These are phyloP conservation scores for Picochlorum costavermella DNA, from an alignment of 139 green algal species.

Conservation along the genomic window DNA sequence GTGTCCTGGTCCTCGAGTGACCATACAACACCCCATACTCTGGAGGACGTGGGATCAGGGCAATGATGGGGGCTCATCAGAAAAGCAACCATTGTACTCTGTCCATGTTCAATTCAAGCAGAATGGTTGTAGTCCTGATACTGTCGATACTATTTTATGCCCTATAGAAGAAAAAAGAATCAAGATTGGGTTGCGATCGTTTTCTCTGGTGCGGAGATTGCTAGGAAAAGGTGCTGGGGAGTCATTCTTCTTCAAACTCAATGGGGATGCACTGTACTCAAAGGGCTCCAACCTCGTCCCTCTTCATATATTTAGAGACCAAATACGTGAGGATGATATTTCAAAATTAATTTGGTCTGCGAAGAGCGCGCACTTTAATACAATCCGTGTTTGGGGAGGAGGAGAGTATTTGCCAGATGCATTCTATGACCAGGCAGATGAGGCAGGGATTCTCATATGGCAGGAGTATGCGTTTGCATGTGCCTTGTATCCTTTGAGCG, in stretches of 20 bases:
- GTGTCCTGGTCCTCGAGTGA: too few relatives aligned
- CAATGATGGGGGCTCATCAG: too few relatives aligned
- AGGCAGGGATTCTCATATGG: conserved; percentile 64
- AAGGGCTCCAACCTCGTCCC: conserved; percentile 68
- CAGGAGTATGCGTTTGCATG: conserved; percentile 61
- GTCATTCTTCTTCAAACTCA: conserved; percentile 65
- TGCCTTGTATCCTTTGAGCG: conserved; percentile 36
- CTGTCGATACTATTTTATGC: too few relatives aligned
- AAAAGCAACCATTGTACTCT: too few relatives aligned
- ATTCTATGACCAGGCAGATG: conserved; percentile 61
- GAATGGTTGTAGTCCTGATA: too few relatives aligned
- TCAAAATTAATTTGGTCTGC: conserved; percentile 35
- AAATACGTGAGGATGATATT: conserved; percentile 11
- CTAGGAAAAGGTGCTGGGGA: conserved; percentile 22
- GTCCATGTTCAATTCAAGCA: too few relatives aligned
- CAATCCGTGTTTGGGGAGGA: conserved; percentile 65
- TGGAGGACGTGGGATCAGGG: too few relatives aligned
- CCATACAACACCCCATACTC: too few relatives aligned
- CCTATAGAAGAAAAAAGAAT: too few relatives aligned
- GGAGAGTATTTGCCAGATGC: conserved; percentile 39
- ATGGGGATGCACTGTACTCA: conserved; percentile 53
- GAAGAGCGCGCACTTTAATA: conserved; percentile 62
- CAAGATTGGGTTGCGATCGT: too few relatives aligned
- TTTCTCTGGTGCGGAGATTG: too few relatives aligned
- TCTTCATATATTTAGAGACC: conserved; percentile 36